These are phyloP conservation scores for Fusarium domesticum DNA, from an alignment of 2,329 filamentous ascomycete genomes.

Conservation along the genomic window DNA sequence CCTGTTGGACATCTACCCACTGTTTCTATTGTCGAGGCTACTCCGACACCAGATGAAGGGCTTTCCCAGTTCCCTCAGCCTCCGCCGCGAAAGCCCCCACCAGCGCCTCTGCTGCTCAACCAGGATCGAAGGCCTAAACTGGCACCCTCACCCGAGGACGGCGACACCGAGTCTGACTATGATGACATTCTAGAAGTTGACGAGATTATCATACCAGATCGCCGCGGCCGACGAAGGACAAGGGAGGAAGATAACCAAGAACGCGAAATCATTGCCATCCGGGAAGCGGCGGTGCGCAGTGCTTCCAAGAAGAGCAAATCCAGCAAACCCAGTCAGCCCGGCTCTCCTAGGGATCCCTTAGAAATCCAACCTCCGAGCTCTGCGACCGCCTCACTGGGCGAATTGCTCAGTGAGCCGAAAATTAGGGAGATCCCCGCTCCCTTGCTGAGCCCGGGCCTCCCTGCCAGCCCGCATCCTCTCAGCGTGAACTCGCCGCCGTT, in stretches of 20 bases:
- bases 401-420: slow-evolving; percentile 44
- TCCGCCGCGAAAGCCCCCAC: slow-evolving; percentile 75
- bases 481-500: slow-evolving; percentile 64
- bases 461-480: slow-evolving; percentile 57
- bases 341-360: slow-evolving; percentile 29
- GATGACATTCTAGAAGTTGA: slow-evolving; percentile 72
- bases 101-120: slow-evolving; percentile 73
- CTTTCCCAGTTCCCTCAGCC: slow-evolving; percentile 54
- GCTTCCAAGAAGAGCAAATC: slow-evolving; percentile 69
- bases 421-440: slow-evolving; percentile 38
- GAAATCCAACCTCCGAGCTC: slow-evolving; percentile 37
- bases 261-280: slow-evolving; percentile 64
- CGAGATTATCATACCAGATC: slow-evolving; percentile 56
- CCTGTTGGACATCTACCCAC: slow-evolving; percentile 40
- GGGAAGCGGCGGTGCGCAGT: slow-evolving; percentile 68
- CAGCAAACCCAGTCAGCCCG: slow-evolving; percentile 42
- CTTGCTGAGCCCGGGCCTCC: slow-evolving; percentile 58
- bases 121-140: slow-evolving; percentile 25
- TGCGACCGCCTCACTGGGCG: slow-evolving; percentile 51
- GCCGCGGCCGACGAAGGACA: slow-evolving; percentile 76
- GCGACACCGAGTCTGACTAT: slow-evolving; percentile 75
- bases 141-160: slow-evolving; percentile 46
- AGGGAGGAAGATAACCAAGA: slow-evolving; percentile 83
- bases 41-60: slow-evolving; percentile 44
- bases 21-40: slow-evolving; percentile 43